Evolutionary conservation across 2,329 filamentous ascomycete species (phyloP).

Genomic region (Fusarium sororula): DNA sequence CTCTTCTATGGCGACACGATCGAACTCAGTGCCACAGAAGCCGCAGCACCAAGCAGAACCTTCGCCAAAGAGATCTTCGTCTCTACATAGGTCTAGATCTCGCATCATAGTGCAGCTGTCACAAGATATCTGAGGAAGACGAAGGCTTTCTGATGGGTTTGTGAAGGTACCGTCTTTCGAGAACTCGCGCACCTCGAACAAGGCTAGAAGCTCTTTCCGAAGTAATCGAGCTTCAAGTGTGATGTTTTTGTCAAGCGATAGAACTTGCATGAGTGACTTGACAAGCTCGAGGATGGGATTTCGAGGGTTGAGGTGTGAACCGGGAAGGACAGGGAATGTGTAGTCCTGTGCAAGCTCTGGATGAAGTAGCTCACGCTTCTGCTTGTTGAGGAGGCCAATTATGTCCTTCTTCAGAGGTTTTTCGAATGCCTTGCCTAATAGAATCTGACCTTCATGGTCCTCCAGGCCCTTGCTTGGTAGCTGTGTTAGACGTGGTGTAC

Average conservation of each 20-base stretch:
- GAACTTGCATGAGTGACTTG: constrained; percentile 91
- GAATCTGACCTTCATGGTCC: constrained; percentile 68
- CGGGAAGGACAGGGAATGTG: constrained; percentile 81
- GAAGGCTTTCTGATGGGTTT: constrained; percentile 82
- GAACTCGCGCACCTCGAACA: constrained; percentile 97
- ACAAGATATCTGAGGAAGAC: constrained; percentile 81
- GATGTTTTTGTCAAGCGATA: constrained; percentile 90
- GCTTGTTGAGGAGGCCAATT: constrained; percentile 79
- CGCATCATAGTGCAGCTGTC: constrained; percentile 89
- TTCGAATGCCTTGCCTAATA: constrained; percentile 84
- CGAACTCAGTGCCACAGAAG: constrained; percentile 79
- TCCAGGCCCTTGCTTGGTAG: constrained; percentile 67
- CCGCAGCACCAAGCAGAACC: constrained; percentile 75
- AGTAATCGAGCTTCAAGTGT: constrained; percentile 87
- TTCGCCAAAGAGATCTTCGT: constrained; percentile 75
- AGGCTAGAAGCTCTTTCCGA: constrained; percentile 84
- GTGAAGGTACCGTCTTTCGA: constrained; percentile 85
- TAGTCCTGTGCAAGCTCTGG: constrained; percentile 89
- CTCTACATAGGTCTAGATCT: constrained; percentile 91
- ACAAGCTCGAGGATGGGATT: constrained; percentile 91
- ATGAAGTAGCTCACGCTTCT: constrained; percentile 89
- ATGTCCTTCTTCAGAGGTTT: constrained; percentile 93
- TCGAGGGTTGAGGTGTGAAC: constrained; percentile 62
- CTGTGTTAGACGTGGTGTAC: constrained; percentile 66
- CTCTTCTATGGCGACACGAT: constrained; percentile 86